Percentiles rank a stretch among this genome's conserved stretches.
Evolutionary conservation across 2,329 filamentous ascomycete species (phyloP).

Genomic region (Pseudonectria foliicola): DNA sequence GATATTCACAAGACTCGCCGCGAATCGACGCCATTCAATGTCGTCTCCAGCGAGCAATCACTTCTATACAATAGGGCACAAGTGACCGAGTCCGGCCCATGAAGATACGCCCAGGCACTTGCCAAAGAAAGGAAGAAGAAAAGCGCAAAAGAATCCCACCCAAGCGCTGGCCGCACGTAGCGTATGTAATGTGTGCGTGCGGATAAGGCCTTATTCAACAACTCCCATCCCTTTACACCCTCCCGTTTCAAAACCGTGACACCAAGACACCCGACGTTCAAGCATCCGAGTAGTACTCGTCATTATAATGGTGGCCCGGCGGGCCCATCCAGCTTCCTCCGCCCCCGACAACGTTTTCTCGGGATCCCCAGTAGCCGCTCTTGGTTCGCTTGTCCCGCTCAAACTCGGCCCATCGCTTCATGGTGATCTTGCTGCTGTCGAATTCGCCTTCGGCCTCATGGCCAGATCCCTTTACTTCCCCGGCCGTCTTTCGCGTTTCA

Average conservation of each 20-base stretch:
- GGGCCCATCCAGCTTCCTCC: slow-evolving; percentile 37
- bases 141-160: too few relatives aligned
- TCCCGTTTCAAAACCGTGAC: neutral
- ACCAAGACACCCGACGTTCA: slow-evolving; percentile 21
- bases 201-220: neutral
- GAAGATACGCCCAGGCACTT: too few relatives aligned
- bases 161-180: too few relatives aligned
- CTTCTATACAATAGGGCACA: too few relatives aligned
- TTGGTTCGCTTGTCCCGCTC: slow-evolving; percentile 57
- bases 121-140: too few relatives aligned
- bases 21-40: too few relatives aligned
- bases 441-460: slow-evolving; percentile 92
- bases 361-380: slow-evolving; percentile 44
- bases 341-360: slow-evolving; percentile 42
- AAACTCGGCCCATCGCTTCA: slow-evolving; percentile 98
- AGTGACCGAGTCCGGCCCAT: too few relatives aligned
- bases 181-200: too few relatives aligned
- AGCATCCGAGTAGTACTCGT: slow-evolving; percentile 50
- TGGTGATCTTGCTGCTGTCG: slow-evolving; percentile 97
- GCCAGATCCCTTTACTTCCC: slow-evolving; percentile 80
- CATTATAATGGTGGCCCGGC: slow-evolving; percentile 40
- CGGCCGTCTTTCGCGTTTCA: slow-evolving; percentile 90
- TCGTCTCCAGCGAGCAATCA: too few relatives aligned
- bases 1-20: too few relatives aligned
- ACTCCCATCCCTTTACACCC: neutral